Evolutionary conservation across 495 filamentous ascomycete species (phyloP).

Genomic region (Penicillium lividum): DNA sequence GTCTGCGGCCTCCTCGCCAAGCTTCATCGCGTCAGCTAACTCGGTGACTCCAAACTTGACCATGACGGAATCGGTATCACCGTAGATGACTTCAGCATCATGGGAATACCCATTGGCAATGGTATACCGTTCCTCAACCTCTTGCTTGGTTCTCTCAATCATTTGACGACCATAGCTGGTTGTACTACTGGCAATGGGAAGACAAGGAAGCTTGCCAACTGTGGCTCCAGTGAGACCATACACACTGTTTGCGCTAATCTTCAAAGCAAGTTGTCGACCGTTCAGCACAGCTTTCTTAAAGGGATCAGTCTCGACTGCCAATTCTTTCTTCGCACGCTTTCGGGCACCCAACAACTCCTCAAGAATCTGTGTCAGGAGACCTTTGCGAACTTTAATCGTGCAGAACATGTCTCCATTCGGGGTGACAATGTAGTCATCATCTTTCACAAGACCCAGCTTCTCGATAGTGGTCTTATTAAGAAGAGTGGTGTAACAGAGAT

Average conservation of each 20-base stretch:
- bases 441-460: constrained; percentile 70
- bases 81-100: constrained; percentile 95
- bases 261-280: constrained; percentile 93
- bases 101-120: constrained; percentile 93
- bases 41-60: constrained; percentile 94
- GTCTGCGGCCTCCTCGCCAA: constrained; percentile 85
- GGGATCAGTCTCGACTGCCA: constrained; percentile 87
- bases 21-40: constrained; percentile 84
- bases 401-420: constrained; percentile 93
- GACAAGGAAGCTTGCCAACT: constrained; percentile 91
- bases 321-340: constrained; percentile 90
- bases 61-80: constrained; percentile 99
- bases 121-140: constrained; percentile 85
- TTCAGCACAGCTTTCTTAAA: constrained; percentile 98
- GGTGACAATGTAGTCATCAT: constrained; percentile 94
- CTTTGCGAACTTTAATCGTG: constrained; percentile 85
- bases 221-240: constrained; percentile 97
- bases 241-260: constrained; percentile 96
- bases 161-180: constrained; percentile 96
- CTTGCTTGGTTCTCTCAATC: constrained; percentile 95
- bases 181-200: constrained; percentile 93
- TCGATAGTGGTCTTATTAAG: constrained; percentile 79
- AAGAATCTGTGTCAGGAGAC: constrained; percentile 89
- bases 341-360: constrained; percentile 86
- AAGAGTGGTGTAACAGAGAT: constrained; percentile 96